Evolutionary conservation across 495 filamentous ascomycete genomes (phyloP).

Genomic region (Geopyxis carbonaria): DNA sequence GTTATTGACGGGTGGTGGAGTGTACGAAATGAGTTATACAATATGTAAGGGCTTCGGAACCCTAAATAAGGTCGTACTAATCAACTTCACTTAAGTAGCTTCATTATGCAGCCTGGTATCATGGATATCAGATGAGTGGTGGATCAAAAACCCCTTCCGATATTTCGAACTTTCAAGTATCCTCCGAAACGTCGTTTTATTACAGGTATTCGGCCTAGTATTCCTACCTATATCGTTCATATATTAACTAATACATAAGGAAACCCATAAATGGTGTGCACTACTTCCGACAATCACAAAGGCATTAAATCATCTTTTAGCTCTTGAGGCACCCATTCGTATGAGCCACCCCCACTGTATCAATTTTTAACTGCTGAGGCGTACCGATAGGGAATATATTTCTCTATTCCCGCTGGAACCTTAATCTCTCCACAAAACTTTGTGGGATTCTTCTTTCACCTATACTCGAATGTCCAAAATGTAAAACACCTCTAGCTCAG

Average conservation of each 20-base stretch:
- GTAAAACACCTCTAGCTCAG: neutral
- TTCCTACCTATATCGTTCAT: neutral
- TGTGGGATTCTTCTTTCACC: neutral
- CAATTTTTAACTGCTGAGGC: neutral
- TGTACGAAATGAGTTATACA: neutral
- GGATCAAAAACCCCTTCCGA: neutral
- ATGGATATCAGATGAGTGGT: neutral
- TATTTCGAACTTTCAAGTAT: neutral
- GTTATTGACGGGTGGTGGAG: neutral
- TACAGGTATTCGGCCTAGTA: neutral
- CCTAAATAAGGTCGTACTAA: neutral
- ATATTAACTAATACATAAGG: neutral
- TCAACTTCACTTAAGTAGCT: neutral
- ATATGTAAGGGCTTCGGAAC: neutral
- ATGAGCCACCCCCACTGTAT: neutral
- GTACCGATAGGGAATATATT: neutral
- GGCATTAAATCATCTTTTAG: neutral
- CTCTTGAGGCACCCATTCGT: neutral
- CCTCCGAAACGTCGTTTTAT: neutral
- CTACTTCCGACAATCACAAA: neutral
- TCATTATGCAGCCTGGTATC: neutral
- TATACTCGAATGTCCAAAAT: neutral
- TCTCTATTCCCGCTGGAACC: conserved; percentile 2
- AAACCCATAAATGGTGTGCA: conserved; percentile 2
- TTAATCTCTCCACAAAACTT: neutral